phyloP scores from a whole-genome alignment of 345 rosid genomes.

The Brassica incana region DNA sequence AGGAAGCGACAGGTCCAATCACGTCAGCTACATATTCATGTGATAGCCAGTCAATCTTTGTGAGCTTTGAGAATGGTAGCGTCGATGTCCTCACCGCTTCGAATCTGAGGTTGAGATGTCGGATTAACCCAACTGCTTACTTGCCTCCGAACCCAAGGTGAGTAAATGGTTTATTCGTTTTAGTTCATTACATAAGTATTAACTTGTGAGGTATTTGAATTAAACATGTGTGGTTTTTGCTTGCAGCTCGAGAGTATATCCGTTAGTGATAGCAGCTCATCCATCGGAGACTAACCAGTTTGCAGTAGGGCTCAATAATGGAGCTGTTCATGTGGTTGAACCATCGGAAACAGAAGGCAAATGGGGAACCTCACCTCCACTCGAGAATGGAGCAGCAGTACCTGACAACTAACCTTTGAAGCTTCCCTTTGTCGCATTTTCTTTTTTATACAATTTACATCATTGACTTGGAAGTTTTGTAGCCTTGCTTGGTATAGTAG shows the following conservation, averaged over 20 bases:
- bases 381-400: slow-evolving; percentile 64
- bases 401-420: slow-evolving; percentile 42
- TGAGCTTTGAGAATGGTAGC: slow-evolving; percentile 74
- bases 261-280: slow-evolving; percentile 80
- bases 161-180: not conserved
- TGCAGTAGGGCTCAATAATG: slow-evolving; percentile 76
- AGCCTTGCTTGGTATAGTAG: slow-evolving; percentile 6
- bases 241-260: slow-evolving; percentile 70
- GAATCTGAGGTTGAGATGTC: slow-evolving; percentile 73
- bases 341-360: slow-evolving; percentile 74
- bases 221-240: slow-evolving; percentile 12
- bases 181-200: not conserved
- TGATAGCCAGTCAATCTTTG: slow-evolving; percentile 71
- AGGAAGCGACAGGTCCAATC: slow-evolving; percentile 69
- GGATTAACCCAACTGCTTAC: slow-evolving; percentile 72
- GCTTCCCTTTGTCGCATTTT: not conserved
- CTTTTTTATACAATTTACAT: not conserved
- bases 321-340: slow-evolving; percentile 65
- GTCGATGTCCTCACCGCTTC: slow-evolving; percentile 67
- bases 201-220: not conserved
- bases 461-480: slow-evolving; percentile 12
- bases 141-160: slow-evolving; percentile 71
- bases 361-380: slow-evolving; percentile 85
- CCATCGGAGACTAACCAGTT: slow-evolving; percentile 73
- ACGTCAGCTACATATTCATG: slow-evolving; percentile 85